Percentiles rank a stretch among this genome's conserved stretches.
Conservation (phyloP, 805 yeast genomes). For the Ascoidea rubescens region DNA sequence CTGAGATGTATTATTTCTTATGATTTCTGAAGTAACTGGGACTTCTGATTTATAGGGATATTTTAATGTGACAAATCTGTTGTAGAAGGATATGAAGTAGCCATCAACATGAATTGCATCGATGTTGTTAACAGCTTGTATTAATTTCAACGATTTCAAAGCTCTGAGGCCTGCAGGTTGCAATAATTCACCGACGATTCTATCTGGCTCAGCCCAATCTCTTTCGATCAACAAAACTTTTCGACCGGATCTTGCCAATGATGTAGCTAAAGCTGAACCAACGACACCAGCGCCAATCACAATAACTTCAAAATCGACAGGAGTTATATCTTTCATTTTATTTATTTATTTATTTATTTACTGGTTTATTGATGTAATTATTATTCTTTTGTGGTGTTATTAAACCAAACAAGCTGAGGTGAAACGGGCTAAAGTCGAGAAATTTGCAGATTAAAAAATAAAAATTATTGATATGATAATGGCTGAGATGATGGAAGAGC, state of each 20-base stretch:
- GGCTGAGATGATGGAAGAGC: no score
- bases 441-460: no score
- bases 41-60: slow-evolving; percentile 54
- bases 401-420: not conserved
- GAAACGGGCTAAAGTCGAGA: no score
- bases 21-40: slow-evolving; percentile 15
- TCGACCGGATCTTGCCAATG: slow-evolving; percentile 82
- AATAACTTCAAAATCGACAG: slow-evolving; percentile 55
- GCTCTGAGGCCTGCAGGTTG: slow-evolving; percentile 96
- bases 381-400: not conserved
- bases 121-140: slow-evolving; percentile 54
- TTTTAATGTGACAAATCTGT: slow-evolving; percentile 41
- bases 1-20: slow-evolving; percentile 36
- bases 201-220: slow-evolving; percentile 84
- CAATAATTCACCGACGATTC: slow-evolving; percentile 93
- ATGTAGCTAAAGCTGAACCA: slow-evolving; percentile 88
- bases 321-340: no score
- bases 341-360: not conserved
- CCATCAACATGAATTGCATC: slow-evolving; percentile 72
- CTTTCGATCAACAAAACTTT: slow-evolving; percentile 65
- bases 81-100: slow-evolving; percentile 61
- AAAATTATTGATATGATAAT: no score
- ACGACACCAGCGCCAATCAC: slow-evolving; percentile 98
- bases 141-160: slow-evolving; percentile 70
- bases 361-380: not conserved